These are phyloP conservation scores for Umbilicus rupestris DNA, from an alignment of 164 flowering plant genomes.

Conservation along the genomic window DNA sequence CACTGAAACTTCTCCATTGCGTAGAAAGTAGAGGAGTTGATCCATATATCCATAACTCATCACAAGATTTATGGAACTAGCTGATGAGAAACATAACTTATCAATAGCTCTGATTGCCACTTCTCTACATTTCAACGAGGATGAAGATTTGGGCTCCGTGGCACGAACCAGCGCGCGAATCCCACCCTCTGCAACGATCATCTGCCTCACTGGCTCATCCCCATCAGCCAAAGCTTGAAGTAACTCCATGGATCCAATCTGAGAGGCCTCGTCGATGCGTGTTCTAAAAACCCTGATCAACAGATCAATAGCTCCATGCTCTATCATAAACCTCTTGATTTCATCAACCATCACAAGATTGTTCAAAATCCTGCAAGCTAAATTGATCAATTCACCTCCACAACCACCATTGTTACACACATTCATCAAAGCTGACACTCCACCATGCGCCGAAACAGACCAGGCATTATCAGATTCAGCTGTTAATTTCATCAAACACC, in stretches of 20 bases:
- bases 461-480: slow-evolving; percentile 77
- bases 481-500: slow-evolving; percentile 51
- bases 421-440: slow-evolving; percentile 57
- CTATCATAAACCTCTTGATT: slow-evolving; percentile 70
- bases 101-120: slow-evolving; percentile 50
- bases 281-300: slow-evolving; percentile 35
- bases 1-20: slow-evolving; percentile 43
- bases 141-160: slow-evolving; percentile 40
- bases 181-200: slow-evolving; percentile 53
- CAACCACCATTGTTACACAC: slow-evolving; percentile 32
- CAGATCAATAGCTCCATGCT: slow-evolving; percentile 50
- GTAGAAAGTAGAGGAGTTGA: slow-evolving; percentile 39
- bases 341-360: slow-evolving; percentile 79
- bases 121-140: slow-evolving; percentile 42
- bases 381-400: slow-evolving; percentile 28
- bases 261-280: slow-evolving; percentile 42
- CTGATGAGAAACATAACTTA: slow-evolving; percentile 41
- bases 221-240: slow-evolving; percentile 49
- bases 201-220: slow-evolving; percentile 36
- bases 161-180: slow-evolving; percentile 34
- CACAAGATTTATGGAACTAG: slow-evolving; percentile 21
- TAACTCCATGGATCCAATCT: slow-evolving; percentile 47
- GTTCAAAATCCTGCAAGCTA: slow-evolving; percentile 55
- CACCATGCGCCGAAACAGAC: slow-evolving; percentile 87
- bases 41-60: slow-evolving; percentile 42